Percentiles rank a stretch among this genome's conserved stretches.
Conservation (phyloP, 192 early-diverging fungal species). For the Coemansia sp. region DNA sequence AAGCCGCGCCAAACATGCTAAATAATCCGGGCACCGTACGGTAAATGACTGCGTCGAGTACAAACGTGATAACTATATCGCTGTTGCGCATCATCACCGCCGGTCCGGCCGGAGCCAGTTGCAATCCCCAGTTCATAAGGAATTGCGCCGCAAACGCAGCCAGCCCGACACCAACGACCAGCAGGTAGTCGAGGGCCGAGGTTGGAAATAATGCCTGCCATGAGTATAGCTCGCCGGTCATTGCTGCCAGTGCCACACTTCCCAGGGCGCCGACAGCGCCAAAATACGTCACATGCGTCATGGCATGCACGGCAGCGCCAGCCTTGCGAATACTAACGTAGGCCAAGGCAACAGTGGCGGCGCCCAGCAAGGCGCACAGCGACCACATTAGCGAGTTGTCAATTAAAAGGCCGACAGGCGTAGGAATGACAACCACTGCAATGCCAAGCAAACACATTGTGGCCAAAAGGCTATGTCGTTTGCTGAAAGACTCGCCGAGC, state of each 20-base stretch:
- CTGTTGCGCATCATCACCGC: slow-evolving; percentile 34
- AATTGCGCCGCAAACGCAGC: slow-evolving; percentile 22
- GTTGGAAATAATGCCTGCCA: background rate
- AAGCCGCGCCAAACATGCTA: slow-evolving; percentile 16
- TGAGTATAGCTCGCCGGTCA: slow-evolving; percentile 6
- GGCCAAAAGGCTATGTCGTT: background rate
- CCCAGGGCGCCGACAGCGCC: slow-evolving; percentile 16
- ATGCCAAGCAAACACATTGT: slow-evolving; percentile 8
- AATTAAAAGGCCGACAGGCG: background rate
- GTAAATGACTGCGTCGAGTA: slow-evolving; percentile 17
- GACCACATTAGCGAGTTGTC: slow-evolving; percentile 1
- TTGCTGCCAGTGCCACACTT: background rate
- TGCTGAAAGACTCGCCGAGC: slow-evolving; percentile 9
- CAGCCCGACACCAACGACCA: slow-evolving; percentile 17
- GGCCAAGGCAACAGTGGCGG: slow-evolving; percentile 10
- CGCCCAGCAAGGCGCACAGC: slow-evolving; percentile 21
- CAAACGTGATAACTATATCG: slow-evolving; percentile 21
- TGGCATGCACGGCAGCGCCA: slow-evolving; percentile 15
- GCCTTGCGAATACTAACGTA: slow-evolving; percentile 34
- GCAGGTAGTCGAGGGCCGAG: background rate
- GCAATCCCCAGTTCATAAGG: slow-evolving; percentile 30
- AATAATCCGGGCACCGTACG: background rate
- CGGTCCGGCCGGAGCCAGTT: slow-evolving; percentile 23
- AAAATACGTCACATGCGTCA: slow-evolving; percentile 35
- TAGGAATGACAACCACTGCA: slow-evolving; percentile 13